phyloP scores from a whole-genome alignment of 164 flowering plant species.

The Berberis thunbergii region DNA sequence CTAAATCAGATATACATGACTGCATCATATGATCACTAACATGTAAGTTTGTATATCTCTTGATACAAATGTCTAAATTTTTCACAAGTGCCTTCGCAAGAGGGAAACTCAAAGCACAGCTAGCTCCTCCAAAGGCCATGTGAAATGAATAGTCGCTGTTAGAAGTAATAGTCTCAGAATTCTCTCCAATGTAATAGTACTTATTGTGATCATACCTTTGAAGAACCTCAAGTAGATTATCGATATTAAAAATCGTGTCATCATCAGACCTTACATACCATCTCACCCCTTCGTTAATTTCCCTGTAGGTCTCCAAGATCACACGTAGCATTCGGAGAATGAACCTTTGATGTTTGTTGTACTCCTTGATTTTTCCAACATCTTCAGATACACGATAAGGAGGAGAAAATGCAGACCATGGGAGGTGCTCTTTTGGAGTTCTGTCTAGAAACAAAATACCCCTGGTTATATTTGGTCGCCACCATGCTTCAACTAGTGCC shows the following conservation, averaged over 20 bases:
- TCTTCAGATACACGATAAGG: conserved; percentile 36
- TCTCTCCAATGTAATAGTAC: conserved; percentile 45
- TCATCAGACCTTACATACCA: conserved; percentile 66
- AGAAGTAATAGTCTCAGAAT: conserved; percentile 36
- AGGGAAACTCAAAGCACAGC: conserved; percentile 52
- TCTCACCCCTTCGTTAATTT: conserved; percentile 15
- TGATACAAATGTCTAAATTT: conserved; percentile 40
- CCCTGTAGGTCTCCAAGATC: conserved; percentile 35
- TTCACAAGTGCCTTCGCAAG: conserved; percentile 35
- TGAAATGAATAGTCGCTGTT: conserved; percentile 38
- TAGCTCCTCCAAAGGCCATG: conserved; percentile 71
- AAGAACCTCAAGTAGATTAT: conserved; percentile 45
- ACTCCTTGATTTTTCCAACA: conserved; percentile 13
- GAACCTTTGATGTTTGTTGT: conserved; percentile 9
- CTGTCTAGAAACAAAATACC: conserved; percentile 39
- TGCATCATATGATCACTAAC: conserved; percentile 38
- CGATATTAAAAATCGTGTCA: conserved; percentile 41
- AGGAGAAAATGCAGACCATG: conserved; percentile 46
- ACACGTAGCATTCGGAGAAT: conserved; percentile 9
- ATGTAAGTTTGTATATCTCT: conserved; percentile 29
- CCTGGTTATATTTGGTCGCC: conserved; percentile 45
- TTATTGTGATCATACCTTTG: conserved; percentile 44
- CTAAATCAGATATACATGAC: conserved; percentile 50
- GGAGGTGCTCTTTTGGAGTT: conserved; percentile 28
- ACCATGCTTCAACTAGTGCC: conserved; percentile 39